phyloP scores from a whole-genome alignment of 208 protist genomes.

The Strigomonas culicis region DNA sequence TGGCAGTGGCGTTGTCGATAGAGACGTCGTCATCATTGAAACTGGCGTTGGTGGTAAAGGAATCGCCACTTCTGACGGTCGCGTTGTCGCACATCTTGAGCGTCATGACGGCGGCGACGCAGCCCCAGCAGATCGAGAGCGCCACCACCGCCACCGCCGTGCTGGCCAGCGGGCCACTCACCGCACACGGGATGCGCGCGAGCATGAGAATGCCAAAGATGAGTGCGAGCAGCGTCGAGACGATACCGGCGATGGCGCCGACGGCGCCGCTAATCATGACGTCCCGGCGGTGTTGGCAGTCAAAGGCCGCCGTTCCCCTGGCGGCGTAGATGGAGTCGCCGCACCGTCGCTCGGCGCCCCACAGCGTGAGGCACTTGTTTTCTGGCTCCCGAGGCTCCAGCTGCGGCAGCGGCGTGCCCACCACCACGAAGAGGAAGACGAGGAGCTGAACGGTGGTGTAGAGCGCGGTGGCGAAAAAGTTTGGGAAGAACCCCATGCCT shows the following conservation, averaged over 20 bases:
- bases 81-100: conserved; percentile 26
- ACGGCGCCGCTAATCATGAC: conserved; percentile 31
- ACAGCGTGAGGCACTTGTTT: conserved; percentile 46
- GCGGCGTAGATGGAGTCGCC: conserved; percentile 24
- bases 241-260: conserved; percentile 32
- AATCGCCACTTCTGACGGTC: too few relatives aligned
- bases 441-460: conserved; percentile 27
- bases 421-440: conserved; percentile 27
- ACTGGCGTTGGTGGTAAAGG: too few relatives aligned
- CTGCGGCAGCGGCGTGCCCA: conserved; percentile 18
- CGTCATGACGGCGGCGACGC: conserved; percentile 42
- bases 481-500: too few relatives aligned
- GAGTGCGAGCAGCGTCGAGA: conserved; percentile 28
- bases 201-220: conserved; percentile 28
- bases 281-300: conserved; percentile 20
- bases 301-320: conserved; percentile 21
- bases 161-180: conserved; percentile 18
- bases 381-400: too few relatives aligned
- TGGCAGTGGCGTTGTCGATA: too few relatives aligned
- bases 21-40: too few relatives aligned
- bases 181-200: conserved; percentile 8
- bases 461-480: too few relatives aligned
- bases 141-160: conserved; percentile 23
- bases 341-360: conserved; percentile 35
- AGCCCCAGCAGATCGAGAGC: conserved; percentile 40